Percentiles rank a stretch among this genome's conserved stretches.
phyloP scores from a whole-genome alignment of 768 basidiomycete genomes.

The Leccinum incarnatum region DNA sequence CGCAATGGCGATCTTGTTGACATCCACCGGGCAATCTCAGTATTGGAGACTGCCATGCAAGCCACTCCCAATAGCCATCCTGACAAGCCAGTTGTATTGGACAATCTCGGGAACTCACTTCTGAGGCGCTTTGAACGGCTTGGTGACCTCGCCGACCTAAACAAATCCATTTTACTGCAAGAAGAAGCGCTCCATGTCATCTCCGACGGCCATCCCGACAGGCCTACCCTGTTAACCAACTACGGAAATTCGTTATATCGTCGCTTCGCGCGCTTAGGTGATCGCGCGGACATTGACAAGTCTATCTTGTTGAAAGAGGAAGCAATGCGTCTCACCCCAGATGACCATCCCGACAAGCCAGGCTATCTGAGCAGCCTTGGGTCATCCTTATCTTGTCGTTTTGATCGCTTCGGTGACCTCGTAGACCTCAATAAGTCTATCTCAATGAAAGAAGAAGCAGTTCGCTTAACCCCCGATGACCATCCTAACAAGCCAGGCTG shows the following conservation, averaged over 20 bases:
- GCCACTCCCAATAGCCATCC: background rate
- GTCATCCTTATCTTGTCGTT: background rate
- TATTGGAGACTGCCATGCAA: background rate
- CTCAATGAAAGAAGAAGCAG: background rate
- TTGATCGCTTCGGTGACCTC: background rate
- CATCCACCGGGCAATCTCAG: background rate
- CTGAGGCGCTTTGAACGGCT: background rate
- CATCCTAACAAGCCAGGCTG: background rate
- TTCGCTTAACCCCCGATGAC: background rate
- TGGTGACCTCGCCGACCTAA: background rate
- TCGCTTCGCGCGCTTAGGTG: background rate
- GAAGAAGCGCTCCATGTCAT: background rate
- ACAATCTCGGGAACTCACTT: background rate
- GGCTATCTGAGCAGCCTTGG: background rate
- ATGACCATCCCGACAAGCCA: background rate
- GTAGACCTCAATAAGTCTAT: background rate
- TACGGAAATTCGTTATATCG: background rate
- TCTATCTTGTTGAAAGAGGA: background rate
- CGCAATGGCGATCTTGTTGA: background rate
- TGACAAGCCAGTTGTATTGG: background rate
- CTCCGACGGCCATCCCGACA: background rate
- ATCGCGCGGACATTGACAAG: background rate
- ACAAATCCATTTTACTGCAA: background rate
- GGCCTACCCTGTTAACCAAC: background rate
- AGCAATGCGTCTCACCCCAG: background rate